Percentiles rank a stretch among this genome's conserved stretches.
These are phyloP conservation scores for Scorias spongiosa DNA, from an alignment of 2,329 filamentous ascomycete genomes.

Conservation along the genomic window DNA sequence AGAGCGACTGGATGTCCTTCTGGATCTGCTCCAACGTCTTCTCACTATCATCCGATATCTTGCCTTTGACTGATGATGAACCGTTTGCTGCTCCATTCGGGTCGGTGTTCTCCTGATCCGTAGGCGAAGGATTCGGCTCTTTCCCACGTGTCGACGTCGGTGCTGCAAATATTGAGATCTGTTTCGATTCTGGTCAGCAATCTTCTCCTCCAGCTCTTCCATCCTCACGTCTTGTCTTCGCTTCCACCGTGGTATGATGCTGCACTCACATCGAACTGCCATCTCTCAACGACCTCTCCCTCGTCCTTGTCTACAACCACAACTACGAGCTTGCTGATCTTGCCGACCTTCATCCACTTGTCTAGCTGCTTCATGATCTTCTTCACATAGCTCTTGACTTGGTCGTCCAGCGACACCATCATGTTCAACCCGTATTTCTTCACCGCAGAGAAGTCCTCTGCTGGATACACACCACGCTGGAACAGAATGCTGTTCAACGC, in stretches of 20 bases:
- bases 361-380: constrained; percentile 98
- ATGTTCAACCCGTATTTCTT: constrained; percentile 99
- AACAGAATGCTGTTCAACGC: constrained; percentile 97
- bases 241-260: neutral
- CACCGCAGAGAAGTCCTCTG: constrained; percentile 91
- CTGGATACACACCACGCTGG: constrained; percentile 70
- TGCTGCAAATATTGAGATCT: neutral
- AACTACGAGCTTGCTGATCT: constrained; percentile 92
- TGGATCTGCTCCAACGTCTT: constrained; percentile 94
- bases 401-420: constrained; percentile 92
- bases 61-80: constrained; percentile 10
- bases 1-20: constrained; percentile 87
- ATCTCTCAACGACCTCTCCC: constrained; percentile 86
- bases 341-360: constrained; percentile 93
- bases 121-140: constrained; percentile 18
- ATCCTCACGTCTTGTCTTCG: neutral
- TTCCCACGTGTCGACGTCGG: neutral
- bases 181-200: neutral
- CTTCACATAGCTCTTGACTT: constrained; percentile 98
- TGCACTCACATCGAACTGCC: constrained; percentile 76
- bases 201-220: too few species aligned
- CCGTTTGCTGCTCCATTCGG: constrained; percentile 8
- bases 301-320: constrained; percentile 97
- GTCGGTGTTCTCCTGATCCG: constrained; percentile 29
- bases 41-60: constrained; percentile 29